Base-by-base conservation (phyloP, 805 yeast genomes). In the Candida saitoana region DNA sequence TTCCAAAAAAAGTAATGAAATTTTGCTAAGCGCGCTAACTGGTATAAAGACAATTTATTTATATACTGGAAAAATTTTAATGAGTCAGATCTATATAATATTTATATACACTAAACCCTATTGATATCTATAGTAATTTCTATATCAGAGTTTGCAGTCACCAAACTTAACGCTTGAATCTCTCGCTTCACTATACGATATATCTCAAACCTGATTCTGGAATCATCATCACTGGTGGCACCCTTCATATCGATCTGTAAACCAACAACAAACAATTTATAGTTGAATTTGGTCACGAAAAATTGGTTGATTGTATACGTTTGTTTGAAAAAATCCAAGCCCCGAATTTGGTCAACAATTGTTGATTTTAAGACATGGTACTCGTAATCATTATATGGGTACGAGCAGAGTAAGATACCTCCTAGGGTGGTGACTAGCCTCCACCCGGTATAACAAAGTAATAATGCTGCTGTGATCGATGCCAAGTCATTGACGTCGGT, bases 161-260 rank as follows among this genome's bases (percentile, higher is more conserved):
- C 36, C n/a, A 33, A 38, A 18, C 58, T 63, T 15, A 52, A 51
- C 18, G 52, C 52, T 20, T 49, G 49, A 43, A 74, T 47, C 12
- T 65, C 55, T 12, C 58, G 61, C 33, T 62, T 55, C 3, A 80
- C 62, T 5, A 77, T 59, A 25, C 73, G 63, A 33, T 63, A 59
- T 2, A 75, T 61, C 44, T 80, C 80, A 45, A 69, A 72, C 34
- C 84, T 57, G 25, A 85, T 53, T 24, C 69, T 62, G 1, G 78
- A 59, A 56, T 84, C 91, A 36, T 84, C 89, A 42, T 83, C 87
- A 47, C 77, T 78, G 3, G 84, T 76, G 1, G 82, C 85, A n/a
- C 90, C 90, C 36, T 65, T 60, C 84, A 85, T 79, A 16, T 58
- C 60, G 3, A 85, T 49, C 42, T 67, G 72, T 14, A 82, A 47